A percentile compares a stretch with the other conserved stretches of the same genome.
Evolutionary conservation across 139 green algal species (phyloP).

Genomic region (Chlamydomonas eustigma): DNA sequence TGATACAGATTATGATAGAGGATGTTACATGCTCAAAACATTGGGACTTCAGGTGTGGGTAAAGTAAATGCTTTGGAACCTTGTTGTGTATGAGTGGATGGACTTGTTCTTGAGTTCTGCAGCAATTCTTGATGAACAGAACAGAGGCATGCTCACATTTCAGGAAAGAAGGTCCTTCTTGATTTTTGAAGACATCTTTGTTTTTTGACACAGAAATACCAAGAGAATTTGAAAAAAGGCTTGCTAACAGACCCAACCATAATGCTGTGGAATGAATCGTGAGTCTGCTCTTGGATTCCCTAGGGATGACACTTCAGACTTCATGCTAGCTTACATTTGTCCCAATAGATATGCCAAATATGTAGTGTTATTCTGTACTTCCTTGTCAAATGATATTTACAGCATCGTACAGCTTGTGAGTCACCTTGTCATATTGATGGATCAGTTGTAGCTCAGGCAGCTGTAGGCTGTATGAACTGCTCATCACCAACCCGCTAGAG

Average conservation of each 20-base stretch:
- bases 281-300: conserved; percentile 2
- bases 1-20: conserved; percentile 71
- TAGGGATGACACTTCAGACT: not conserved
- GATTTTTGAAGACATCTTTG: too few relatives aligned
- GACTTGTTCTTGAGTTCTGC: too few relatives aligned
- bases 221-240: conserved; percentile 88
- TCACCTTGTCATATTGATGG: too few relatives aligned
- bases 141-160: too few relatives aligned
- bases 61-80: not conserved
- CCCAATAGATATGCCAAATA: not conserved
- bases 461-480: too few relatives aligned
- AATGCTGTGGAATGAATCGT: conserved; percentile 83
- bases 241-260: conserved; percentile 89
- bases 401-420: too few relatives aligned
- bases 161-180: too few relatives aligned
- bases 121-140: too few relatives aligned
- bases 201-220: conserved; percentile 94
- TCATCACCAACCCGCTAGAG: too few relatives aligned
- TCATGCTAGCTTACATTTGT: not conserved
- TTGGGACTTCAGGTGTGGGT: conserved; percentile 63
- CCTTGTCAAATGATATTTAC: not conserved
- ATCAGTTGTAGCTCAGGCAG: too few relatives aligned
- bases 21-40: conserved; percentile 78
- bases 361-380: not conserved
- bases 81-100: not conserved